Evolutionary conservation across 306 rosid genomes (phyloP), one percentile per base, ranked within the genome.

Genomic region (Pueraria montana): DNA sequence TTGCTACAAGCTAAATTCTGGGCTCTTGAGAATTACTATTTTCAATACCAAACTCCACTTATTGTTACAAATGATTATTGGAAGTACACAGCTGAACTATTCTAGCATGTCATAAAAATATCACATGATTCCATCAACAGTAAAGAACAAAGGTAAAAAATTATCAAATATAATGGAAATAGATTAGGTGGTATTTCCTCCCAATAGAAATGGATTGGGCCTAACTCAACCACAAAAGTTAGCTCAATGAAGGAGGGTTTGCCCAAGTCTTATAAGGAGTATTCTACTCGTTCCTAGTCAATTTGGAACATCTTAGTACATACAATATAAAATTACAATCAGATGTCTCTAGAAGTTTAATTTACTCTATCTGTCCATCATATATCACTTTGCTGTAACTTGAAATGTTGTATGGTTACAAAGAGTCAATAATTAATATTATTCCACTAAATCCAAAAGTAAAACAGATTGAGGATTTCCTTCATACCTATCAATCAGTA

Each of bases 401-500:
- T 50, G 76, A 77, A 66, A 79, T 43, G 50, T 10, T 45, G 77
- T 6, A 55, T 45, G 14, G 26, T 12, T 61, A 74, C 34, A 9
- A 64, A 64, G 24, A 64, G 23, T 17, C 45, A 64, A 64, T 32
- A 64, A 16, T 64, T 16, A 69, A 68, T 13, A 75, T 23, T n/a
- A 26, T 61, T 38, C 59, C 53, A 53, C 58, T 11, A n/a, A 38
- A 67, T 40, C 52, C 27, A 11, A 74, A 72, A 56, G 78, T 12
- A 59, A 34, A 67, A 43, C 32, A 38, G 23, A 20, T 66, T 45
- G 74, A 4, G 56, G 62, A 26, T 38, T 32, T 46, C 81, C 56
- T 55, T 79, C 66, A 66, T 40, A 56, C 59, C 56, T 23, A 74
- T 74, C 56, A 56, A 67, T 58, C 49, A 48, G 67, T 80, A 23